These are phyloP conservation scores for Aspergillus haitiensis DNA, from an alignment of 495 filamentous ascomycete species.

Conservation along the genomic window DNA sequence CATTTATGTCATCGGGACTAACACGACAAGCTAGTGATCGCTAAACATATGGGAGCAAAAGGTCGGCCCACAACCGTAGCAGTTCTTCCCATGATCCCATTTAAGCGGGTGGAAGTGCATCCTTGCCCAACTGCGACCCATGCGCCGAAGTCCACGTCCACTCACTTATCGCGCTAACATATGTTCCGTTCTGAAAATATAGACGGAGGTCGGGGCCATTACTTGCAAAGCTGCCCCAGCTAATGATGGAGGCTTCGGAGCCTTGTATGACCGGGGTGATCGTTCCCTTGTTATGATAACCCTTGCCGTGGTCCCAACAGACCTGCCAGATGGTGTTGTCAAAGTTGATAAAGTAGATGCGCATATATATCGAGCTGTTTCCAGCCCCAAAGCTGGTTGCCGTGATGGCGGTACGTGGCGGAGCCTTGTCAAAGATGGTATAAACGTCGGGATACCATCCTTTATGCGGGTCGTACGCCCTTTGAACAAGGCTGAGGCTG, in stretches of 20 bases:
- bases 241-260: conserved; percentile 17
- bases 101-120: conserved; percentile 20
- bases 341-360: conserved; percentile 15
- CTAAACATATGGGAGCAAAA: no score
- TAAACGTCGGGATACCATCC: conserved; percentile 23
- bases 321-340: conserved; percentile 2
- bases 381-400: conserved; percentile 17
- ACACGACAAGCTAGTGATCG: no score
- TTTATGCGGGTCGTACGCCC: conserved; percentile 16
- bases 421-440: conserved; percentile 6
- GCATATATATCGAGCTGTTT: conserved; percentile 6
- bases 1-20: no score
- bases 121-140: conserved; percentile 14
- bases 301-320: conserved; percentile 13
- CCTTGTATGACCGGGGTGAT: conserved; percentile 20
- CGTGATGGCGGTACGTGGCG: conserved; percentile 13
- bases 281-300: conserved; percentile 12
- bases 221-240: conserved; percentile 12
- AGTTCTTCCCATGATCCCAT: background rate
- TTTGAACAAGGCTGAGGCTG: conserved; percentile 9
- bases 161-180: conserved; percentile 21
- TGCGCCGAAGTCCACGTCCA: conserved; percentile 13
- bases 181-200: conserved; percentile 27
- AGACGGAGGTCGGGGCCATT: conserved; percentile 11
- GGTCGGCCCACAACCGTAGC: no score